Base-by-base conservation (phyloP, 768 basidiomycete species). In the Tylopilus subfusipes region DNA sequence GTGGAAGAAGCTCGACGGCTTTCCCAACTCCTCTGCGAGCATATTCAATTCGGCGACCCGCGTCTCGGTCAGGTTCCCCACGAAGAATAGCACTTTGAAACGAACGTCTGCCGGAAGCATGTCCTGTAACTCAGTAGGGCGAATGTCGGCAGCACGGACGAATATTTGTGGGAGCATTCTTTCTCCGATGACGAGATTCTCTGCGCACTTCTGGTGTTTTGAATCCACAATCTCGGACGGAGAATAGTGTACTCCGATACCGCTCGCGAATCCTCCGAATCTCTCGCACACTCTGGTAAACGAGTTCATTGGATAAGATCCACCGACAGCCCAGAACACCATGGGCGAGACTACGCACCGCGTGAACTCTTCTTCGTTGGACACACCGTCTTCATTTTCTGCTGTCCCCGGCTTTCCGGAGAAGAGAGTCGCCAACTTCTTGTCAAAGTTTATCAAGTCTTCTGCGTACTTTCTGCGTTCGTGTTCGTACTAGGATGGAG, bases 101-200 rank as follows among this genome's bases (percentile, higher is more conserved):
- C 74, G 64, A 12, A 56, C 60, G 40, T 78, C 72, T 2, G 71
- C 51, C 0, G 69, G 69, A 18, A 76, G 61, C 29, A 75, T 43
- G 54, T 76, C 76, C 8, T 76, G 76, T 27, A 79, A 55, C 19
- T 78, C 72, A 24, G 67, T 49, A 0, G 73, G 71, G 5, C 70
- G 66, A 12, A 63, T 64, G 42, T 78, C n/a, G n/a, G n/a, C n/a
- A n/a, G n/a, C n/a, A n/a, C n/a, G n/a, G n/a, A n/a, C n/a, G n/a
- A n/a, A n/a, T 70, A 65, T 50, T 31, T 72, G 68, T 0, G 74
- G 69, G 12, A 61, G 66, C 61, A 76, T 72, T 34, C 76, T 68
- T 60, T 76, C 54, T 22, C 77, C 77, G 19, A 74, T 64, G 14
- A 64, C 47, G 18, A 78, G 61, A 9, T 63, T 59, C 4, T 54